phyloP scores from a whole-genome alignment of 345 rosid genomes.

The Rhodamnia argentea region DNA sequence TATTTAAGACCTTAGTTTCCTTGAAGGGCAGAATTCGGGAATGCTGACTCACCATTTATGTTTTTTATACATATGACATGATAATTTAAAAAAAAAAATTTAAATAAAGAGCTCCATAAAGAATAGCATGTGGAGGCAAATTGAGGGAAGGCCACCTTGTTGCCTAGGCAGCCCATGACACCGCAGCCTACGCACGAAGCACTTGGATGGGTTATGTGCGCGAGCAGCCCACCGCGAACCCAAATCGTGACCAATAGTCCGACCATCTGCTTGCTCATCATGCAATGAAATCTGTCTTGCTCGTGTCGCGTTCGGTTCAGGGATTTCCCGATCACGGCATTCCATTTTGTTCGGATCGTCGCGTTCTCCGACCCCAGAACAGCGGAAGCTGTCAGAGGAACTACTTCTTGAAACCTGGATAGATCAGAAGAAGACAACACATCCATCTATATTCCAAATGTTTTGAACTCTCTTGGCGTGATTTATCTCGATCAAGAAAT shows the following conservation, averaged over 20 bases:
- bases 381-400: not conserved
- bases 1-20: not conserved
- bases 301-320: not conserved
- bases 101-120: not conserved
- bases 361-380: not conserved
- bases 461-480: not conserved
- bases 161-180: slow-evolving; percentile 5
- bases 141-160: not conserved
- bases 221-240: not conserved
- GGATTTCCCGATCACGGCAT: not conserved
- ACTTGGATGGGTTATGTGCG: not conserved
- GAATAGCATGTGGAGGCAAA: not conserved
- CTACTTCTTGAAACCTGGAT: slow-evolving; percentile 2
- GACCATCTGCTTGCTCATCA: slow-evolving; percentile 4
- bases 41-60: not conserved
- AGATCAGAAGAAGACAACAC: not conserved
- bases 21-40: not conserved
- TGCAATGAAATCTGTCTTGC: not conserved
- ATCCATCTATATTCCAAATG: not conserved
- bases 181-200: slow-evolving; percentile 4
- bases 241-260: not conserved
- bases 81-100: not conserved
- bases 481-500: not conserved
- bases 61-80: not conserved
- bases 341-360: not conserved